Conservation (phyloP, 345 rosid species). For the Rhodamnia argentea region DNA sequence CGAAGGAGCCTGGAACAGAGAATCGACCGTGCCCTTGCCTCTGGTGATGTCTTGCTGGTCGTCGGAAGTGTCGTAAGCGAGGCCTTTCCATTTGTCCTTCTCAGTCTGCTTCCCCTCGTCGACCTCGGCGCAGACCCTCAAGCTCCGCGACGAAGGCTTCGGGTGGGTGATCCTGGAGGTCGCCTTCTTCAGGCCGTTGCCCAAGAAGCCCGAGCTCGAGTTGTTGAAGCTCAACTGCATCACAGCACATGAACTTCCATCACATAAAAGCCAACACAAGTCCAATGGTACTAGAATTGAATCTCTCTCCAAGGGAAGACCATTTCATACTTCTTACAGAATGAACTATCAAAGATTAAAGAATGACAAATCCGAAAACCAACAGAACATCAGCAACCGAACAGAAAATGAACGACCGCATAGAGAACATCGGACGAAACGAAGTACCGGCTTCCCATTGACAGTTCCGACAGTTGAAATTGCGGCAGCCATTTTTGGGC, state of each 20-base stretch:
- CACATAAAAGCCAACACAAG: background rate
- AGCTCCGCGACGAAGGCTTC: background rate
- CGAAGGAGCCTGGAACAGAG: constrained; percentile 10
- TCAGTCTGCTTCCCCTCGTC: constrained; percentile 6
- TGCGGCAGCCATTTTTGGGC: background rate
- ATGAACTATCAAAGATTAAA: background rate
- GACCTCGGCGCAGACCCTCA: background rate
- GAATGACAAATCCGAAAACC: background rate
- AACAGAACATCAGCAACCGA: background rate
- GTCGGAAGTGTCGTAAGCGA: constrained; percentile 8
- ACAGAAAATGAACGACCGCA: background rate
- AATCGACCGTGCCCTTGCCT: constrained; percentile 11
- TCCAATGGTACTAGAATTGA: background rate
- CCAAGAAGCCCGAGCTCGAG: background rate
- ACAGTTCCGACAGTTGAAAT: background rate
- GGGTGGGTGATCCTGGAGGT: background rate
- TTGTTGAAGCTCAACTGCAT: constrained; percentile 3
- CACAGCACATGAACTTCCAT: background rate
- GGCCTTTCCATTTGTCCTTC: constrained; percentile 8
- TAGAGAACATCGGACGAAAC: background rate
- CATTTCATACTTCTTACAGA: background rate
- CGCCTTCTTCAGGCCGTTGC: constrained; percentile 5
- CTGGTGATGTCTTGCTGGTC: constrained; percentile 17
- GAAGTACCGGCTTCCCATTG: background rate
- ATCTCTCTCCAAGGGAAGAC: background rate